Conservation (phyloP, 768 basidiomycete species). For the Crassisporium funariophilum region DNA sequence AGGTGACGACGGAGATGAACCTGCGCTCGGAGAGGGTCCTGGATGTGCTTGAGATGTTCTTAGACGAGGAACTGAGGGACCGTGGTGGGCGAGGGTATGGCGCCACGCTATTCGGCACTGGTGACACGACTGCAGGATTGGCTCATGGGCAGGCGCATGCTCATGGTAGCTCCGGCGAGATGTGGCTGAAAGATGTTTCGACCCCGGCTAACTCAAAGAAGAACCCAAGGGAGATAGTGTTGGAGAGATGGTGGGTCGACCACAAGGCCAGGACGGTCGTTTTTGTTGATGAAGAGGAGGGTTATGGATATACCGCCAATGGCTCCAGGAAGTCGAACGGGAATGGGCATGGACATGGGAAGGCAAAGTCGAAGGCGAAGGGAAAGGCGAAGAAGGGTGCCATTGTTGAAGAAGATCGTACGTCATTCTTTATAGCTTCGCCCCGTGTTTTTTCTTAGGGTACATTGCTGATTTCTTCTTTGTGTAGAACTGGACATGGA, state of each 20-base stretch:
- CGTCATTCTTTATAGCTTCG: slow-evolving; percentile 21
- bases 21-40: slow-evolving; percentile 55
- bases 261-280: slow-evolving; percentile 57
- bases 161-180: slow-evolving; percentile 4
- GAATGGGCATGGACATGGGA: slow-evolving; percentile 18
- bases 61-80: slow-evolving; percentile 38
- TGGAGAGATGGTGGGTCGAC: slow-evolving; percentile 61
- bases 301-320: slow-evolving; percentile 19
- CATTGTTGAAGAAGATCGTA: slow-evolving; percentile 45
- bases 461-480: background rate
- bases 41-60: slow-evolving; percentile 48
- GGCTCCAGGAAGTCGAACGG: slow-evolving; percentile 32
- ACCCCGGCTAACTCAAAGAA: slow-evolving; percentile 19
- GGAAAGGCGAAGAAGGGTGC: slow-evolving; percentile 17
- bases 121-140: slow-evolving; percentile 63
- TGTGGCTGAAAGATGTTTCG: slow-evolving; percentile 4
- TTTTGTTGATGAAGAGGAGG: slow-evolving; percentile 14
- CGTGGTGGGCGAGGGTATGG: no score
- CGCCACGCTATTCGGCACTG: no score
- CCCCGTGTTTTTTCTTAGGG: background rate
- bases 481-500: slow-evolving; percentile 70
- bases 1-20: slow-evolving; percentile 72
- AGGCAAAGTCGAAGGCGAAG: slow-evolving; percentile 21
- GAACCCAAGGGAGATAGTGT: slow-evolving; percentile 28
- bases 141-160: no score